Evolutionary conservation across 129 eudicot species (phyloP), one percentile per base, ranked within the genome.

Genomic region (Scalesia atractyloides): DNA sequence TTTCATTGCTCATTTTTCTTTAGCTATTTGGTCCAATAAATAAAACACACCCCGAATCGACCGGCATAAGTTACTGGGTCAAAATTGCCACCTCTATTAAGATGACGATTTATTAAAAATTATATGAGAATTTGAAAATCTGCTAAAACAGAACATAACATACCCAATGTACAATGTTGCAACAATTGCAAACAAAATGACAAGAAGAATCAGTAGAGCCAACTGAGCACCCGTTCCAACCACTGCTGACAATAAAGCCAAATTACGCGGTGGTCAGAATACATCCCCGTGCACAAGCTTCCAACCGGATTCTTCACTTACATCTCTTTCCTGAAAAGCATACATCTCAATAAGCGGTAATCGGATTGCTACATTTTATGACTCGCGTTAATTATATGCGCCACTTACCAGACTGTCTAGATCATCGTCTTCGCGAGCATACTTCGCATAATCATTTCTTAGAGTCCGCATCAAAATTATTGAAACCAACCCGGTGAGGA

Each of bases 251-350:
- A 92, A 87, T 68, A 92, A 37, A 65, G 82, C 91, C 76, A 89
- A 66, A 83, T 57, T 87, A 69, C 82, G 88, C 59, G 98, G 94
- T 66, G 98, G 85, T 70, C 91, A 86, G 68, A 89, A 92, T 39
- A 89, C 95, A 78, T 92, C 98, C 22, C 98, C 98, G 64, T 89
- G 96, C 56, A 89, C 96, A 79, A 92, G 91, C 70, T 92, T 92
- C 98, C 98, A 92, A 69, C 98, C 98, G 65, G 96, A 92, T 82
- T 92, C 98, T 78, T 92, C 98, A 73, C 84, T 89, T 9, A 85
- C 98, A 80, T 92, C 98, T 73, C 95, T 86, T 83, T 92, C 96
- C 98, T 92, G 81, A 19, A 69, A 34, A 47, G 7, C 64, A 83
- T 39, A 58, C 47, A 30, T 20, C 30, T 20, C 26, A 62, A 53